A percentile compares a stretch with the other conserved stretches of the same genome.
phyloP scores from a whole-genome alignment of 163 green algal species.

The Prototheca wickerhamii region DNA sequence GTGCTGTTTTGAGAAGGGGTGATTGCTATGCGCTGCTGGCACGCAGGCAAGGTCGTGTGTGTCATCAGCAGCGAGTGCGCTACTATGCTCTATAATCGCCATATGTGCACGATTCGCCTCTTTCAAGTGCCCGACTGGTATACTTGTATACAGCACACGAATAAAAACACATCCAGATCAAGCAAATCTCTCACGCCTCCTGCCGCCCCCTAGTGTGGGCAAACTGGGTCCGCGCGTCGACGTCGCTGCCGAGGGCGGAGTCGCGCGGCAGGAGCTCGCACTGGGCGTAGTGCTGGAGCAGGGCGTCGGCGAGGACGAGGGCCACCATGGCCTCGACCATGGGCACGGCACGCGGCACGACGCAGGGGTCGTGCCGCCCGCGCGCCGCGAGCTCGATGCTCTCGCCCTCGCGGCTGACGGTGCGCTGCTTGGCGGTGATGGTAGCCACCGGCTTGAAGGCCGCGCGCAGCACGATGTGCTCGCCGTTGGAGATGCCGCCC shows the following conservation, averaged over 20 bases:
- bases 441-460: conserved; percentile 98
- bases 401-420: conserved; percentile 69
- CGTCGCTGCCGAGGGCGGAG: background rate
- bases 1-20: no score
- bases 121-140: no score
- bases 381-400: conserved; percentile 71
- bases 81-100: no score
- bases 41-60: no score
- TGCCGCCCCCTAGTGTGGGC: background rate
- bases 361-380: conserved; percentile 89
- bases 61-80: no score
- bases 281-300: conserved; percentile 85
- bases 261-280: conserved; percentile 79
- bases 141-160: no score
- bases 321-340: conserved; percentile 97
- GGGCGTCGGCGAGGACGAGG: conserved; percentile 91
- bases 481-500: conserved; percentile 92
- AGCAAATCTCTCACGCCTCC: background rate
- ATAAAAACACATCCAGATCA: background rate
- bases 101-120: no score
- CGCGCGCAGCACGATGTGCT: conserved; percentile 87
- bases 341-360: conserved; percentile 89
- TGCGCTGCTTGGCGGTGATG: conserved; percentile 85
- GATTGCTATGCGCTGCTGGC: no score
- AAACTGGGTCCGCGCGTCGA: background rate